Evolutionary conservation across 371 early-diverging fungal species (phyloP).

Genomic region (Umbelopsis sp.): DNA sequence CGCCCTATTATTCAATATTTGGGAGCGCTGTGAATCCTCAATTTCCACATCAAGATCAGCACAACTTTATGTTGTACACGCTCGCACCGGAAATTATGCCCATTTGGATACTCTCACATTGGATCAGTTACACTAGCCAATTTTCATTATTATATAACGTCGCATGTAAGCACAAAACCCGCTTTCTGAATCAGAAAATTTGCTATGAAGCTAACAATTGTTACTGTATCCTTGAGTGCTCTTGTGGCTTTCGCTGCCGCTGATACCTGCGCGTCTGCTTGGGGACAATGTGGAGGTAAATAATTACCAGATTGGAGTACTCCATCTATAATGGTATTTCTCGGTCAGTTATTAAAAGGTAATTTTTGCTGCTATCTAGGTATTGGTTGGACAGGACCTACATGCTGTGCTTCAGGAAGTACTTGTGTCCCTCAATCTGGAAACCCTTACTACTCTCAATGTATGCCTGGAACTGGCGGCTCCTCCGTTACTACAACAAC

Average conservation of each 20-base stretch:
- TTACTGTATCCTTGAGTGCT: background rate
- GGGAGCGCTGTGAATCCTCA: background rate
- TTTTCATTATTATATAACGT: background rate
- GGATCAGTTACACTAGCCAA: background rate
- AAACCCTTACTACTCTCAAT: constrained; percentile 42
- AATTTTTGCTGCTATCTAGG: constrained; percentile 24
- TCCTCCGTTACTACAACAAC: constrained; percentile 11
- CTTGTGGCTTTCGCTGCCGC: background rate
- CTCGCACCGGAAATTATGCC: background rate
- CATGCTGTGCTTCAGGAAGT: constrained; percentile 42
- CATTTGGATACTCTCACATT: constrained; percentile 1
- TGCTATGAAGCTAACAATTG: background rate
- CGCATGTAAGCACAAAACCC: background rate
- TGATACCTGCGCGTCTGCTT: background rate
- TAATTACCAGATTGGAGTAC: too few relatives aligned
- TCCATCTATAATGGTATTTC: too few relatives aligned
- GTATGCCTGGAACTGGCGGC: constrained; percentile 27
- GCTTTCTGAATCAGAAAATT: background rate
- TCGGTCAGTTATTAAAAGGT: too few relatives aligned
- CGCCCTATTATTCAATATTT: background rate
- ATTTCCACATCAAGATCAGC: background rate
- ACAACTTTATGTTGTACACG: background rate
- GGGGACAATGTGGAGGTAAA: constrained; percentile 7
- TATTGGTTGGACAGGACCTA: constrained; percentile 34
- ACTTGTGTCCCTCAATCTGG: constrained; percentile 31